Evolutionary conservation across 169 alveolate genomes (phyloP).

Genomic region (Eimeria sp.): DNA sequence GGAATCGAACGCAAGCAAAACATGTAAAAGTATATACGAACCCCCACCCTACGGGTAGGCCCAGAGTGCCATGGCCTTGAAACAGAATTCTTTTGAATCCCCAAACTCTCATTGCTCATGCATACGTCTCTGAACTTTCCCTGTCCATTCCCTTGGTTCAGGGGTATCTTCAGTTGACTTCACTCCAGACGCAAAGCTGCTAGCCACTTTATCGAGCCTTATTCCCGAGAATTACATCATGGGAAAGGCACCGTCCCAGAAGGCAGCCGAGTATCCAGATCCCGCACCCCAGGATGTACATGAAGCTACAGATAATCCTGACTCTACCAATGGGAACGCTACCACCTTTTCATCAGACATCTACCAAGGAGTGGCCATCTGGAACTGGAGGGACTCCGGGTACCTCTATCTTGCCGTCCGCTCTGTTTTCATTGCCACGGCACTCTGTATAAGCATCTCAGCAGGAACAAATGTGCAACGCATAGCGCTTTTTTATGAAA

Average conservation of each 20-base stretch:
- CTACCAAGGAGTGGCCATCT: conserved; percentile 79
- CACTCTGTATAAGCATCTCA: not conserved
- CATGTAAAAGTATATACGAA: conserved; percentile 91
- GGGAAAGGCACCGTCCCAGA: conserved; percentile 7
- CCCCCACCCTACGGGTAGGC: conserved; percentile 89
- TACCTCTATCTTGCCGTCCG: not conserved
- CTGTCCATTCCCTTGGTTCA: not conserved
- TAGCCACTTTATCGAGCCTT: conserved; percentile 79
- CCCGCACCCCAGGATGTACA: not conserved
- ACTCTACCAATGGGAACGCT: not conserved
- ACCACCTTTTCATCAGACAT: not conserved
- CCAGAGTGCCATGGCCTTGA: not conserved
- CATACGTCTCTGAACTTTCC: not conserved
- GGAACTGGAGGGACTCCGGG: conserved; percentile 80
- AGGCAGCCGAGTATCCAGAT: not conserved
- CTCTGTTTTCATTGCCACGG: not conserved
- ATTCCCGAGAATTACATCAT: conserved; percentile 12
- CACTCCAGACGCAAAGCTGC: conserved; percentile 68
- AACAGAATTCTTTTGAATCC: not conserved
- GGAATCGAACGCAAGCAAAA: conserved; percentile 93
- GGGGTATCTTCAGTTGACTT: conserved; percentile 89
- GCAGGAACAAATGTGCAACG: not conserved
- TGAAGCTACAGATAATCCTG: not conserved
- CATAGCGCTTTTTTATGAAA: not conserved
- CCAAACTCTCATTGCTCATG: not conserved